Conservation (phyloP, 495 filamentous ascomycete genomes). For the Penicillium chermesinum region DNA sequence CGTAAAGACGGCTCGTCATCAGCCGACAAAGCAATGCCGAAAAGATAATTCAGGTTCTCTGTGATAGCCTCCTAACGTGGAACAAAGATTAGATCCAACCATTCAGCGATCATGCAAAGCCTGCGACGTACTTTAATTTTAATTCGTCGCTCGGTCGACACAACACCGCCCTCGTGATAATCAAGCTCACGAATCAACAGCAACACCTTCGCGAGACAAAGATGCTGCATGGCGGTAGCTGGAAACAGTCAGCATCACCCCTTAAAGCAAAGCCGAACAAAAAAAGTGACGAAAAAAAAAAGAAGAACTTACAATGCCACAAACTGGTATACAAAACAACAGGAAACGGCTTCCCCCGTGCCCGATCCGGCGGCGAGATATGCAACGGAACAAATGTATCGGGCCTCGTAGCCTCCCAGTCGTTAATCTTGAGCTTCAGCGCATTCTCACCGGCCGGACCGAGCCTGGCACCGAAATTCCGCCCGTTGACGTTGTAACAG, state of each 20-base stretch:
- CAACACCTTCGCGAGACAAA: slow-evolving; percentile 37
- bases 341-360: slow-evolving; percentile 33
- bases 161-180: slow-evolving; percentile 5
- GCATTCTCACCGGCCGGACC: slow-evolving; percentile 15
- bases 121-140: slow-evolving; percentile 24
- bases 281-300: no score
- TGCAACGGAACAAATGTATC: slow-evolving; percentile 35
- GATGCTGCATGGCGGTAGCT: slow-evolving; percentile 39
- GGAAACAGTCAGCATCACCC: slow-evolving; percentile 6
- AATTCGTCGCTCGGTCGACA: slow-evolving; percentile 8
- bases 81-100: not conserved
- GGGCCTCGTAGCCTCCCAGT: slow-evolving; percentile 29
- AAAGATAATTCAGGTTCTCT: slow-evolving; percentile 31
- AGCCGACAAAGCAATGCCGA: slow-evolving; percentile 35
- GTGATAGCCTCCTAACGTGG: slow-evolving; percentile 22
- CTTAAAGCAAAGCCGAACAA: no score
- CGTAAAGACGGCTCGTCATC: slow-evolving; percentile 36
- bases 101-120: no score
- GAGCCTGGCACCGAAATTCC: slow-evolving; percentile 15
- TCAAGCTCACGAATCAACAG: slow-evolving; percentile 25
- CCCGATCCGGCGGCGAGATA: slow-evolving; percentile 25
- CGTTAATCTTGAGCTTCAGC: slow-evolving; percentile 25
- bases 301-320: slow-evolving; percentile 29
- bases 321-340: slow-evolving; percentile 35
- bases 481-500: slow-evolving; percentile 28